Evolutionary conservation across 768 basidiomycete species (phyloP).

Genomic region (Trametes meyenii): DNA sequence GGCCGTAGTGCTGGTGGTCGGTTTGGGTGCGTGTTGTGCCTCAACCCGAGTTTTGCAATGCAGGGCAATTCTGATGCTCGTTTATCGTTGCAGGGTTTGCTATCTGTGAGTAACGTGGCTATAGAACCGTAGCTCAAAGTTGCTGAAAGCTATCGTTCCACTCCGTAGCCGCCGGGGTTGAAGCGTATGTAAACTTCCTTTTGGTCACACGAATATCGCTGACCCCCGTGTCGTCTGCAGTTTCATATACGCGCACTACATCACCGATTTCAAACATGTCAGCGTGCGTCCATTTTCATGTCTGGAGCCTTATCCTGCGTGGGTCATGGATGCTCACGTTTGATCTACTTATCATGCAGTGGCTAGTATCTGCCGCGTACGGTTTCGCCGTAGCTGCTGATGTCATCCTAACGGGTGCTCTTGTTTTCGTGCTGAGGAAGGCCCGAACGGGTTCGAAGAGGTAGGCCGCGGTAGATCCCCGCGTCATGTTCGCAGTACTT

Average conservation of each 20-base stretch:
- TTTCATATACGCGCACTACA: not conserved
- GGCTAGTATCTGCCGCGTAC: slow-evolving; percentile 2
- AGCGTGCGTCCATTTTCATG: not conserved
- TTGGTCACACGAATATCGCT: too few species aligned
- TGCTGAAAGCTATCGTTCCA: not conserved
- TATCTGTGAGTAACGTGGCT: not conserved
- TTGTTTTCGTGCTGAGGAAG: not conserved
- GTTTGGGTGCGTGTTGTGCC: not conserved
- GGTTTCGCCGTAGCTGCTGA: not conserved
- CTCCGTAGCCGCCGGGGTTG: not conserved
- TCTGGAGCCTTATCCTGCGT: not conserved
- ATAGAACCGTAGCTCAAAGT: too few species aligned
- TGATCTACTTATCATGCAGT: not conserved
- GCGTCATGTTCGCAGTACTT: not conserved
- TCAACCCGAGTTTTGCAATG: too few species aligned
- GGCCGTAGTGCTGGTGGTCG: not conserved
- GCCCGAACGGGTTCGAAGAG: not conserved
- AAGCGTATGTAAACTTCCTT: not conserved
- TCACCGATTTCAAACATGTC: slow-evolving; percentile 2
- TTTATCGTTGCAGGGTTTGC: not conserved
- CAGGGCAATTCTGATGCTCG: not conserved
- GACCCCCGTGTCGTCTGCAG: too few species aligned
- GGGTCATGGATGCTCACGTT: not conserved
- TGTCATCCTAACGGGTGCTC: not conserved
- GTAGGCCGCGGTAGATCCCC: not conserved